Conservation (phyloP, 805 yeast genomes). For the Wickerhamiella slavikovae region DNA sequence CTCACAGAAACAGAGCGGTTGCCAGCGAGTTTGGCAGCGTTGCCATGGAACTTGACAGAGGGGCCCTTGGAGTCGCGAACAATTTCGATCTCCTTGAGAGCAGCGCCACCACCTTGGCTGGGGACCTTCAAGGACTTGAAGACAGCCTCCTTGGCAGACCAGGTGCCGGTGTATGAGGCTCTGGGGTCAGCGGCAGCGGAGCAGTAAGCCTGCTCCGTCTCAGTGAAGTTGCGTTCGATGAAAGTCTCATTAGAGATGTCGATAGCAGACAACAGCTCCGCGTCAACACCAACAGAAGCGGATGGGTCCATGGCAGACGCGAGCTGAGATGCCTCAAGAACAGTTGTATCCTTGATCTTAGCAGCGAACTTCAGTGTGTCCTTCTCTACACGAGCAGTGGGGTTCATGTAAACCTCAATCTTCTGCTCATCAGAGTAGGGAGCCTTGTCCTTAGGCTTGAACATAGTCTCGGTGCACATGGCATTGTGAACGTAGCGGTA, state of each 20-base stretch:
- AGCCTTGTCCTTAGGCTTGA: conserved; percentile 80
- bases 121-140: conserved; percentile 84
- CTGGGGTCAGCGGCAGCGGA: conserved; percentile 49
- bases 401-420: conserved; percentile 82
- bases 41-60: conserved; percentile 51
- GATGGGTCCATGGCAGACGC: conserved; percentile 23
- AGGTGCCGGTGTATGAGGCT: conserved; percentile 89
- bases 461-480: conserved; percentile 72
- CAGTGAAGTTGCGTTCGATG: conserved; percentile 80
- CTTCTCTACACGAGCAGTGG: conserved; percentile 76
- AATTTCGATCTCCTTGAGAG: conserved; percentile 81
- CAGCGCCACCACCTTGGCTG: conserved; percentile 89
- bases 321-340: conserved; percentile 4
- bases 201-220: conserved; percentile 62
- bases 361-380: conserved; percentile 18
- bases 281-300: conserved; percentile 89
- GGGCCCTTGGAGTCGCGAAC: conserved; percentile 64
- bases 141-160: conserved; percentile 99
- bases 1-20: conserved; percentile 57
- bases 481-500: conserved; percentile 94
- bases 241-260: conserved; percentile 81
- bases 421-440: conserved; percentile 85
- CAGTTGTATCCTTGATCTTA: conserved; percentile 20
- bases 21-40: conserved; percentile 54
- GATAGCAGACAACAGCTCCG: conserved; percentile 65